phyloP scores from a whole-genome alignment of 1,139 yeast genomes.

The Lodderomyces orthopsilosis region DNA sequence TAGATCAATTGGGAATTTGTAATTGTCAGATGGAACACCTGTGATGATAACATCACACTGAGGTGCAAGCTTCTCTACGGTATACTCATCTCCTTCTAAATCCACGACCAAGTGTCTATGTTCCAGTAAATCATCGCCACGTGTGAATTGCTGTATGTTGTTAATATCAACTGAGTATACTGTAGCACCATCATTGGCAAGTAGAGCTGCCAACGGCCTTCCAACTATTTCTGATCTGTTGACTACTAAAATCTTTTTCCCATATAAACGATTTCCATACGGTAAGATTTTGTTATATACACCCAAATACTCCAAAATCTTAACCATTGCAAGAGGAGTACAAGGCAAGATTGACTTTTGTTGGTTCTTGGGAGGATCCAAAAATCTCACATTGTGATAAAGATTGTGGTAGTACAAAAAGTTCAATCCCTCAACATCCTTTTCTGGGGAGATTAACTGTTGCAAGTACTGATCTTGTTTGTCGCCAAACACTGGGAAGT shows the following conservation, averaged over 20 bases:
- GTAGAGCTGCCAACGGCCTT: constrained; percentile 89
- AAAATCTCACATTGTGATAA: constrained; percentile 85
- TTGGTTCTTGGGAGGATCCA: constrained; percentile 63
- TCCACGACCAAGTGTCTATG: constrained; percentile 83
- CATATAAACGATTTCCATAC: constrained; percentile 89
- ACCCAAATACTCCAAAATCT: constrained; percentile 85
- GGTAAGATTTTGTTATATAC: constrained; percentile 79
- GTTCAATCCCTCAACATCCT: constrained; percentile 95
- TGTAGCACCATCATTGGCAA: constrained; percentile 96
- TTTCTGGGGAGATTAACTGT: constrained; percentile 80
- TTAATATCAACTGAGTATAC: constrained; percentile 90
- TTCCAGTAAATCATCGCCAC: constrained; percentile 87
- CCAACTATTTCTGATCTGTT: constrained; percentile 97
- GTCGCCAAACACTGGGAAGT: constrained; percentile 95
- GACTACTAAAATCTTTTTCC: constrained; percentile 85
- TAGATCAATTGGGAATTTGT: constrained; percentile 81
- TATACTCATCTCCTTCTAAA: constrained; percentile 41
- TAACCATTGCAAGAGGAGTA: constrained; percentile 92
- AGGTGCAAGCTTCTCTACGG: constrained; percentile 63
- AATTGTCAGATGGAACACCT: constrained; percentile 82
- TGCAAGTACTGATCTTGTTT: constrained; percentile 93
- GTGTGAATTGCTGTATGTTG: constrained; percentile 84
- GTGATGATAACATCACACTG: constrained; percentile 90
- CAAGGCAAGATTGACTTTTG: constrained; percentile 92
- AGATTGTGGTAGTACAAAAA: constrained; percentile 88